These are phyloP conservation scores for Priceomyces haplophilus DNA, from an alignment of 805 yeast species.

Conservation along the genomic window DNA sequence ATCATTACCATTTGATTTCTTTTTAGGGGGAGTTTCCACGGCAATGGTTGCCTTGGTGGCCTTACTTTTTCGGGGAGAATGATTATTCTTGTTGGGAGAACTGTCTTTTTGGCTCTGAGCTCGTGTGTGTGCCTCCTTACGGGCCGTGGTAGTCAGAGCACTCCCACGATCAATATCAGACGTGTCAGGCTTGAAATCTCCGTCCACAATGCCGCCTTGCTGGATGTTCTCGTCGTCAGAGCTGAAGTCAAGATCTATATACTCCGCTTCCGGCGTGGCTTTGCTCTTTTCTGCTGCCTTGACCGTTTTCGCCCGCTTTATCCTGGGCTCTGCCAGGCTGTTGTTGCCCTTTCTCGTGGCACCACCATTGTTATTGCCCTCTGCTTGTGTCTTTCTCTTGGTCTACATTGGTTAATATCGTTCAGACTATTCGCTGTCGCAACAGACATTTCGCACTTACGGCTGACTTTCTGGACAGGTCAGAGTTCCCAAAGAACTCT, in stretches of 20 bases:
- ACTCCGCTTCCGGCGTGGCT: neutral
- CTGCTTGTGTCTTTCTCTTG: neutral
- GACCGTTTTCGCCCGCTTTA: neutral
- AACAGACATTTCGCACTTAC: slow-evolving; percentile 2
- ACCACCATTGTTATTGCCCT: neutral
- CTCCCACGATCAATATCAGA: too few relatives aligned
- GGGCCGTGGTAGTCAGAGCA: too few relatives aligned
- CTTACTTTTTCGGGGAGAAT: slow-evolving; percentile 2
- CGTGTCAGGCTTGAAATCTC: slow-evolving; percentile 20
- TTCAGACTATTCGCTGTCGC: neutral
- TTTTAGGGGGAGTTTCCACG: slow-evolving; percentile 1
- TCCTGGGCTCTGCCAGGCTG: neutral
- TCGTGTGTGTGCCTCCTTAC: slow-evolving; percentile 21
- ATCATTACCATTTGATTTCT: slow-evolving; percentile 4
- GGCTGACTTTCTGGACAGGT: slow-evolving; percentile 1
- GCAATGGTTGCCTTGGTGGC: slow-evolving; percentile 6
- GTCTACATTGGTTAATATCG: neutral
- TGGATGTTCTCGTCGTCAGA: slow-evolving; percentile 3
- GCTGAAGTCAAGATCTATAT: slow-evolving; percentile 7
- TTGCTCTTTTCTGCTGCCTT: neutral
- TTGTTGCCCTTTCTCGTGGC: slow-evolving; percentile 1
- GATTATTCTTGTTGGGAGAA: too few relatives aligned
- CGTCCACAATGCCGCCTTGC: slow-evolving; percentile 20
- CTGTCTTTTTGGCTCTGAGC: slow-evolving; percentile 18
- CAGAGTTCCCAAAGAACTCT: slow-evolving; percentile 10